Evolutionary conservation across 148 eudicot genomes (phyloP).

Genomic region (Simmondsia chinensis): DNA sequence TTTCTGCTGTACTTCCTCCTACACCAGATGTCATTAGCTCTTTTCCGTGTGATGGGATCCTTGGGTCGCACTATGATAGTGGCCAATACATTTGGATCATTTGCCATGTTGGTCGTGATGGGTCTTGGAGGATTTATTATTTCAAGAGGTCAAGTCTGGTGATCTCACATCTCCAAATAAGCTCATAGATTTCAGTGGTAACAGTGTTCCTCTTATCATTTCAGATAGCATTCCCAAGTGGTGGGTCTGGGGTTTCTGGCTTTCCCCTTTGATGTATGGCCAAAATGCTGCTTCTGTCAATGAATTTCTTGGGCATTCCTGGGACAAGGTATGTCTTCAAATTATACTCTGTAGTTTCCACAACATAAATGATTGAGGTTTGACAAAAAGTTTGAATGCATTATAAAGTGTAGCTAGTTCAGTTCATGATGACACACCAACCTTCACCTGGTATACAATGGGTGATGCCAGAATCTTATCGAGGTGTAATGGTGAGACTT

Average conservation of each 20-base stretch:
- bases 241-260: conserved; percentile 99
- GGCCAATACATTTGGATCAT: conserved; percentile 98
- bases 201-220: conserved; percentile 1
- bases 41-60: conserved; percentile 92
- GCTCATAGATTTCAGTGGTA: conserved; percentile 3
- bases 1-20: conserved; percentile 72
- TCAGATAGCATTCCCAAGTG: conserved; percentile 81
- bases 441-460: no score
- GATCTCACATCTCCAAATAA: background rate
- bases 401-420: no score
- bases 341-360: background rate
- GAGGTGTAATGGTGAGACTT: no score
- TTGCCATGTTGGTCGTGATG: conserved; percentile 99
- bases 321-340: conserved; percentile 67
- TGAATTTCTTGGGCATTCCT: conserved; percentile 92
- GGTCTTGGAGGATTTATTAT: conserved; percentile 91
- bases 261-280: conserved; percentile 95
- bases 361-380: no score
- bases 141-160: conserved; percentile 56
- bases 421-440: no score
- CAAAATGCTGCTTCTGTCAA: conserved; percentile 89
- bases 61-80: conserved; percentile 94
- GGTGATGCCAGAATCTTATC: no score
- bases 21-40: conserved; percentile 87
- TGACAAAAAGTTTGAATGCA: no score